phyloP scores from a whole-genome alignment of 768 basidiomycete species.

The Lentinula aciculospora region DNA sequence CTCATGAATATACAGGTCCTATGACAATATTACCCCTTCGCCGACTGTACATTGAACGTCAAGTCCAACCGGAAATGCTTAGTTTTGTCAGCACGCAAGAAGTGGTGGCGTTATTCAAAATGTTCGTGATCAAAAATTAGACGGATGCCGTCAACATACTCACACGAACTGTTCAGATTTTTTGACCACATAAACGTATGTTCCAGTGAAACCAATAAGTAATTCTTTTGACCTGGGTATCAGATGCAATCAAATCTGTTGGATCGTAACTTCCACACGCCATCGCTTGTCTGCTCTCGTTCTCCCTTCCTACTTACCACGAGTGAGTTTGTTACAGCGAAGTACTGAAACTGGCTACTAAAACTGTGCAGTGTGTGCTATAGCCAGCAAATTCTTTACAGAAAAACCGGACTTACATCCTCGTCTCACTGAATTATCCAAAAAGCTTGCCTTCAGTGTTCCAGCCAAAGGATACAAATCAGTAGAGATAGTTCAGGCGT shows the following conservation, averaged over 20 bases:
- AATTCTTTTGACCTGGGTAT: conserved; percentile 4
- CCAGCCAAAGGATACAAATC: conserved; percentile 86
- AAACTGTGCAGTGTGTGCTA: conserved; percentile 73
- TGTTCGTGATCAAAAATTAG: conserved; percentile 44
- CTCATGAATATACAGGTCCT: conserved; percentile 45
- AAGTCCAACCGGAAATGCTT: conserved; percentile 91
- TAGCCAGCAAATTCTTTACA: conserved; percentile 86
- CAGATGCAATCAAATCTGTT: conserved; percentile 79
- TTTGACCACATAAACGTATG: conserved; percentile 74
- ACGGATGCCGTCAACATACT: conserved; percentile 2
- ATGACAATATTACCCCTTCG: conserved; percentile 85
- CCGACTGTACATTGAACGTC: conserved; percentile 79
- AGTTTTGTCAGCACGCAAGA: conserved; percentile 85
- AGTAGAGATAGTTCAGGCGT: conserved; percentile 95
- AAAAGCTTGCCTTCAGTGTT: conserved; percentile 83
- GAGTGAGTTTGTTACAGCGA: conserved; percentile 42
- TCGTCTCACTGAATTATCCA: conserved; percentile 74
- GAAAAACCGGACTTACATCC: conserved; percentile 77
- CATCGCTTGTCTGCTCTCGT: conserved; percentile 87
- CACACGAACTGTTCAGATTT: conserved; percentile 38
- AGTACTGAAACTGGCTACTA: conserved; percentile 1
- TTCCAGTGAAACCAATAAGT: conserved; percentile 26
- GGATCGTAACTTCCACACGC: conserved; percentile 88
- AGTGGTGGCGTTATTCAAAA: conserved; percentile 86
- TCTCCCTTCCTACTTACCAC: conserved; percentile 95